Evolutionary conservation across 2,329 filamentous ascomycete genomes (phyloP), one percentile per base, ranked within the genome.

Genomic region (Arthrobotrys conoides): DNA sequence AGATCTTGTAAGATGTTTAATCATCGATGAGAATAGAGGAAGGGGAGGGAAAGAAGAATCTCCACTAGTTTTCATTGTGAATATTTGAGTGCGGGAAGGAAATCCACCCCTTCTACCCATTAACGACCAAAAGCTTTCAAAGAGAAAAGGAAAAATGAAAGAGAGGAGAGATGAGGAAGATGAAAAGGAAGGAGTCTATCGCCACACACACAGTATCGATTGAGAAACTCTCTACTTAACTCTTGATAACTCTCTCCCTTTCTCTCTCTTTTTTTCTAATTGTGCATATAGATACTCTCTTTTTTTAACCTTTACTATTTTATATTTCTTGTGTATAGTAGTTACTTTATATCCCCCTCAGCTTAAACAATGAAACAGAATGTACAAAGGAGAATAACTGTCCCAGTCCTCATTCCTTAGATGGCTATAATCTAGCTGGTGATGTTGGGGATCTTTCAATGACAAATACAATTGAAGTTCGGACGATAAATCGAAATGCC

Each of bases 1-100:
- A 91, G 83, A 91, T 96, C 83, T 68, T 67, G 48, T 46, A 38
- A 33, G 16, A 44, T 9, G 51, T 33, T 44, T 10, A 67, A 8
- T 46, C 9, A 14, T 18, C 10, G 24, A 46, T 20, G 6, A 41
- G 46, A 41, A 33, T 14, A 3, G 38, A 46, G 44, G 46, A 30
- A 38, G 51, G 38, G 61, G 49, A 48, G 55, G 6, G 27, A 22
- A 22, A 48, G 48, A 41, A 8, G 51, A 38, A 38, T 63, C 57
- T 51, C 67, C 64, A 61, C 41, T 53, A 24, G 36, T 44, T 63
- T 71, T 68, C 61, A 57, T 71, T 71, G 55, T 68, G 68, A 68
- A 69, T 75, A 69, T 53, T 71, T 68, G 38, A 53, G 71, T 12
- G 48, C 48, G 30, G 53, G 44, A 27, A 61, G 57, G 57, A 61